A percentile compares a stretch with the other conserved stretches of the same genome.
Evolutionary conservation across 75 land plant species (phyloP).

Genomic region (Sequoia sempervirens): DNA sequence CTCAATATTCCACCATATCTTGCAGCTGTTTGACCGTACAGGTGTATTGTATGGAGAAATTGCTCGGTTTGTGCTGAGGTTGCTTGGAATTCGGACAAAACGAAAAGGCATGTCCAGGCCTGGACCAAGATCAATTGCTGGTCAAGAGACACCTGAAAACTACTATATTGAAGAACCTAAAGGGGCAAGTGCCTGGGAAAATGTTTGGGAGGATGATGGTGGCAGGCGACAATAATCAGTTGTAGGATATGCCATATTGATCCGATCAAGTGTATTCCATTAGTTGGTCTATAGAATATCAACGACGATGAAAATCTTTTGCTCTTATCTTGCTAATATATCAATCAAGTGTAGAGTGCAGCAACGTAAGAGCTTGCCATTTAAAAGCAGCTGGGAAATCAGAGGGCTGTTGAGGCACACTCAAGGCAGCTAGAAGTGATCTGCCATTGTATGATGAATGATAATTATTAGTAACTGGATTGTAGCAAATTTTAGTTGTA

Average conservation of each 20-base stretch:
- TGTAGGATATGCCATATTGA: background rate
- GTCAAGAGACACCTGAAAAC: conserved; percentile 22
- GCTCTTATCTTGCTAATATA: background rate
- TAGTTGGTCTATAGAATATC: background rate
- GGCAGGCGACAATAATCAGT: background rate
- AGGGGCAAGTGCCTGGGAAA: conserved; percentile 39
- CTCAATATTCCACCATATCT: background rate
- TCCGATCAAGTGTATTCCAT: background rate
- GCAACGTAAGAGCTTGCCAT: background rate
- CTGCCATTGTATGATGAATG: background rate
- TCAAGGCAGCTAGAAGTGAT: background rate
- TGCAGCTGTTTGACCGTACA: conserved; percentile 79
- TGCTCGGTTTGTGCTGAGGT: conserved; percentile 79
- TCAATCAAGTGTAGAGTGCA: background rate
- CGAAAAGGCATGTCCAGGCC: conserved; percentile 22
- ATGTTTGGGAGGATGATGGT: conserved; percentile 36
- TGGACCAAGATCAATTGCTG: conserved; percentile 35
- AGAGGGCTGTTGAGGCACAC: background rate
- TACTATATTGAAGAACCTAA: conserved; percentile 44
- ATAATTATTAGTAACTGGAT: background rate
- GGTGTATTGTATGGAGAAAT: conserved; percentile 87
- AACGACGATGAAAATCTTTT: background rate
- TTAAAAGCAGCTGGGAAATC: background rate
- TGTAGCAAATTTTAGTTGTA: background rate
- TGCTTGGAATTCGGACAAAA: conserved; percentile 66